phyloP scores from a whole-genome alignment of 1,284 basidiomycete species.

The Malassezia sp. region DNA sequence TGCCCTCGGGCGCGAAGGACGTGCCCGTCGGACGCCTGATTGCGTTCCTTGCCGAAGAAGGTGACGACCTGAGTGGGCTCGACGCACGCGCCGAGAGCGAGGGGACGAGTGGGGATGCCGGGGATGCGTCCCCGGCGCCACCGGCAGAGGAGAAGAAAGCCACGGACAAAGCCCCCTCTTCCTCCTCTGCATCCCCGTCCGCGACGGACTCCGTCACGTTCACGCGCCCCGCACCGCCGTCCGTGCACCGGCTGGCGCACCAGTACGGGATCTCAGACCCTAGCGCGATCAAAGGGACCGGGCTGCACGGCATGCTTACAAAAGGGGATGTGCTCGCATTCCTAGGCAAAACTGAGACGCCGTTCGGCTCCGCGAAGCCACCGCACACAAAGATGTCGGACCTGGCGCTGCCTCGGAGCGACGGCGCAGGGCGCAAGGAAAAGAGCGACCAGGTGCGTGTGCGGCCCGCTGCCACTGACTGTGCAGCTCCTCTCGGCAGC shows the following conservation, averaged over 20 bases:
- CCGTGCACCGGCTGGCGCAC: conserved; percentile 44
- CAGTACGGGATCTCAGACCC: conserved; percentile 41
- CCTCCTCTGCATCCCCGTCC: conserved; percentile 5
- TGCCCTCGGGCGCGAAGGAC: conserved; percentile 38
- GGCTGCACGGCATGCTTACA: conserved; percentile 47
- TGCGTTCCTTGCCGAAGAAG: conserved; percentile 49
- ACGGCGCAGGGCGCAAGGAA: neutral
- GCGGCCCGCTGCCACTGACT: no score
- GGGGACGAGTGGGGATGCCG: neutral
- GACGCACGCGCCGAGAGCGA: conserved; percentile 26
- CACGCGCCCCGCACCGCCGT: conserved; percentile 37
- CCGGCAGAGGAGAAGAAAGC: neutral
- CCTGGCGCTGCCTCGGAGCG: neutral
- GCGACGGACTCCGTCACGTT: no score
- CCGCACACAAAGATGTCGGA: conserved; percentile 11
- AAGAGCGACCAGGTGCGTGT: no score
- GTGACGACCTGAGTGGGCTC: conserved; percentile 47
- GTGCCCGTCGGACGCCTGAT: conserved; percentile 47
- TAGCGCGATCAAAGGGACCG: conserved; percentile 47
- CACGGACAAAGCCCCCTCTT: neutral
- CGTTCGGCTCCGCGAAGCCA: conserved; percentile 25
- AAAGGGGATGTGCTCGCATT: conserved; percentile 49
- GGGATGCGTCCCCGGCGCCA: neutral
- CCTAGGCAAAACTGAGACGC: conserved; percentile 38
- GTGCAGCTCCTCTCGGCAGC: neutral